Base-by-base conservation (phyloP, 495 filamentous ascomycete genomes). In the Aspergillus sparsus region DNA sequence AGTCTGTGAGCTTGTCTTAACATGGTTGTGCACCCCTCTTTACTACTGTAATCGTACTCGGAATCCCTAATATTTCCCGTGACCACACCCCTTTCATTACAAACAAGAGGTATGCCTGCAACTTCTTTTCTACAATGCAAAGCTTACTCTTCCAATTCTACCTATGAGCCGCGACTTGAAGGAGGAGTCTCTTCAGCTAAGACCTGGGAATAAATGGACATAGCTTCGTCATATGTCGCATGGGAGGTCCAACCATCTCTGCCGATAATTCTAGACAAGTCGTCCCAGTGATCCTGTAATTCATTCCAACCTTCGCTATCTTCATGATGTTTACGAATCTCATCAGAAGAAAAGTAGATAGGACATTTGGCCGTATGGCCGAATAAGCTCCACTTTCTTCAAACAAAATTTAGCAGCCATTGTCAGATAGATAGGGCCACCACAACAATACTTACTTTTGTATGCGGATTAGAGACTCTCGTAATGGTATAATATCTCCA, bases 401-500 rank as follows among this genome's bases (percentile, higher is more conserved):
- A 35, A 55, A 1, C 27, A 6, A 10, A 13, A 45, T 45, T 55
- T 12, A 53, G 33, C 41, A 16, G 9, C 16, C 27, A 16, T 3
- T 16, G 13, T 39, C 33, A 15, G 47, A 44, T 15, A 62, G 31
- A 15, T 13, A 46, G 7, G 31, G 9, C 11, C 31, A 50, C 18
- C 35, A 49, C 11, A 1, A 31, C 2, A 34, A 5, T 12, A 52
- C 59, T 58, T 61, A 61, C 58, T 62, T 60, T 53, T 60, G 55
- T 13, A 74, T 42, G 47, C 55, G 46, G 11, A 71, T 68, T 31
- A 73, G 44, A 13, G 62, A 71, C 33, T 62, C 59, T 12, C 69
- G 58, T 47, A 71, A 62, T 32, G 68, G 66, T 21, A 71, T 16
- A 16, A 68, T 60, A 6, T 69, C 70, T 32, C 64, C 68, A 57